Conservation (phyloP, 345 rosid genomes). For the Salix caprea region DNA sequence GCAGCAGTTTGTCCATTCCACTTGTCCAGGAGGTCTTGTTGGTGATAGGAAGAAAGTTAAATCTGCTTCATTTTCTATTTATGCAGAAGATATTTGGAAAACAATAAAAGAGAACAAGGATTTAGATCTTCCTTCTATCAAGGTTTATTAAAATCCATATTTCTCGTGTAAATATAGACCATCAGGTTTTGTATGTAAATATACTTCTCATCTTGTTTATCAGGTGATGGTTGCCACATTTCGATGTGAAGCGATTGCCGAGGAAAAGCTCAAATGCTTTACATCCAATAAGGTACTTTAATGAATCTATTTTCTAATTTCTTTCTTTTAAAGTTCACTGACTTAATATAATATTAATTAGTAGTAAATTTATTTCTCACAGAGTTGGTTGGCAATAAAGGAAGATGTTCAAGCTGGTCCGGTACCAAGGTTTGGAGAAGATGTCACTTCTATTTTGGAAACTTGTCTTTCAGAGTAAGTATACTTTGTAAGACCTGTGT, state of each 20-base stretch:
- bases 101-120: constrained; percentile 34
- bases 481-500: constrained; percentile 17
- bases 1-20: constrained; percentile 33
- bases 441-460: constrained; percentile 26
- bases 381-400: constrained; percentile 32
- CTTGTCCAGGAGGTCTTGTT: constrained; percentile 38
- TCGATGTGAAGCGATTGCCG: constrained; percentile 37
- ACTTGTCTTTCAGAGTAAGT: constrained; percentile 29
- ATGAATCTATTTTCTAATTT: neutral
- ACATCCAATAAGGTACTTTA: constrained; percentile 22
- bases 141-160: constrained; percentile 8
- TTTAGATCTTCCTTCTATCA: constrained; percentile 36
- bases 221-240: constrained; percentile 39
- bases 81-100: constrained; percentile 33
- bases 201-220: constrained; percentile 3
- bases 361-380: neutral
- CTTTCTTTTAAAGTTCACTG: neutral
- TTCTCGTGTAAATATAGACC: neutral
- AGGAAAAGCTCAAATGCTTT: constrained; percentile 23
- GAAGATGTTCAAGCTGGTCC: constrained; percentile 33
- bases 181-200: neutral
- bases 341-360: neutral
- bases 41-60: constrained; percentile 34
- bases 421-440: constrained; percentile 28
- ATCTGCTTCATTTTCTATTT: constrained; percentile 33